Percentiles rank a stretch among this genome's conserved stretches.
phyloP scores from a whole-genome alignment of 1,284 basidiomycete genomes.

The Papiliotrema fonsecae region DNA sequence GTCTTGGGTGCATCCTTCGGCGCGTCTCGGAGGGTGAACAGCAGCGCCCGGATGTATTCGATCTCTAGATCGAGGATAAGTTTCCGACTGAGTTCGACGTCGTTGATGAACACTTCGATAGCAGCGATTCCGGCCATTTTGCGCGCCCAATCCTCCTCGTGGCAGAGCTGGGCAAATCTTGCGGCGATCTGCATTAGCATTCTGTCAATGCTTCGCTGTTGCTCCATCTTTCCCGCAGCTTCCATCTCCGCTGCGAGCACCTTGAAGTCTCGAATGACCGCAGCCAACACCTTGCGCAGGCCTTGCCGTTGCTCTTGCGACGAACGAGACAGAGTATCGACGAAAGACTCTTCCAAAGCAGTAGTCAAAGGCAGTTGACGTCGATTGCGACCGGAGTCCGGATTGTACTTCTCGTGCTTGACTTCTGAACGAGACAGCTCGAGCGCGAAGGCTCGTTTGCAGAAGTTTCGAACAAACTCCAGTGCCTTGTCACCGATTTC shows the following conservation, averaged over 20 bases:
- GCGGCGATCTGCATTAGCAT: conserved; percentile 73
- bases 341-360: conserved; percentile 60
- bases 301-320: conserved; percentile 58
- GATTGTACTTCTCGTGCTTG: conserved; percentile 17
- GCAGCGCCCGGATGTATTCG: conserved; percentile 83
- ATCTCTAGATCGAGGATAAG: conserved; percentile 87
- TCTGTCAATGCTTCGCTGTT: conserved; percentile 47
- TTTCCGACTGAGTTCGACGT: conserved; percentile 65
- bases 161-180: conserved; percentile 75
- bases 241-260: conserved; percentile 50
- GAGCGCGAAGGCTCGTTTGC: conserved; percentile 33
- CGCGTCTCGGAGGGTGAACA: conserved; percentile 94
- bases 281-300: conserved; percentile 58
- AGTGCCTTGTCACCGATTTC: conserved; percentile 25
- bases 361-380: conserved; percentile 37
- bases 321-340: conserved; percentile 69
- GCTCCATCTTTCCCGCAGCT: conserved; percentile 53
- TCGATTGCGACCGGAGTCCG: conserved; percentile 23
- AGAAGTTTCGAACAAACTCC: conserved; percentile 34
- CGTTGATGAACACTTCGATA: conserved; percentile 69
- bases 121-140: conserved; percentile 84
- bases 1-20: conserved; percentile 83
- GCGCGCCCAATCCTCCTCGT: conserved; percentile 80
- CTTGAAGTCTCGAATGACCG: conserved; percentile 67
- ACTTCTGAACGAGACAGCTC: conserved; percentile 31